Conservation (phyloP, 2,329 filamentous ascomycete species). For the Fusarium continuum region DNA sequence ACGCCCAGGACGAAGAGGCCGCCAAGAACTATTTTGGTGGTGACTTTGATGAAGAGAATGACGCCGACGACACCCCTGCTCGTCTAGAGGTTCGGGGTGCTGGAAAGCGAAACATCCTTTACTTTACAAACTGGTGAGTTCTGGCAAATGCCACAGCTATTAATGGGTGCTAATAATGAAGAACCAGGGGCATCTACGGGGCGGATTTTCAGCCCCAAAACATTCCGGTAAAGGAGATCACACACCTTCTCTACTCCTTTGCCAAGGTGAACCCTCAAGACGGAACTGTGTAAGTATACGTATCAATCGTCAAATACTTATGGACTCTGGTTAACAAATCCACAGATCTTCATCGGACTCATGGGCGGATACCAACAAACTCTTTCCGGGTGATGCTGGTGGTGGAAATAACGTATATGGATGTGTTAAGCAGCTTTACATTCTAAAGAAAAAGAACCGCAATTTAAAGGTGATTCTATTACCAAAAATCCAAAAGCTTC, state of each 20-base stretch:
- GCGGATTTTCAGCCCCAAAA: constrained; percentile 76
- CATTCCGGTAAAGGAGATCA: constrained; percentile 73
- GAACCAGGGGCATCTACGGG: constrained; percentile 71
- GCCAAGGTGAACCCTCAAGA: constrained; percentile 54
- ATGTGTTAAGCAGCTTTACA: constrained; percentile 77
- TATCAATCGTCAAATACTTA: too few species aligned
- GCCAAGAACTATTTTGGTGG: constrained; percentile 19
- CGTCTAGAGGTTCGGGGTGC: constrained; percentile 24
- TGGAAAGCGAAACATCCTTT: constrained; percentile 54
- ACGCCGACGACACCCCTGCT: constrained; percentile 9
- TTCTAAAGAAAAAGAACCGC: constrained; percentile 79
- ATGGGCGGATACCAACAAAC: constrained; percentile 68
- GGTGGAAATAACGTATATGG: constrained; percentile 77
- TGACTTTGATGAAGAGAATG: constrained; percentile 13
- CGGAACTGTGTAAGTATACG: constrained; percentile 56
- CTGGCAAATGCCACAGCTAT: background rate
- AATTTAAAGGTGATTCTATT: constrained; percentile 69
- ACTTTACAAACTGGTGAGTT: constrained; percentile 64
- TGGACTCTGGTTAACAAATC: background rate
- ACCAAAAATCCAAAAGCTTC: background rate
- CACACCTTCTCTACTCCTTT: constrained; percentile 75
- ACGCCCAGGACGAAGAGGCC: background rate
- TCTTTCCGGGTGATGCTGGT: constrained; percentile 71
- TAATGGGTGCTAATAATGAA: constrained; percentile 42
- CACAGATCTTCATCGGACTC: constrained; percentile 39